Conservation (phyloP, 495 filamentous ascomycete species). For the Neurospora sp. region DNA sequence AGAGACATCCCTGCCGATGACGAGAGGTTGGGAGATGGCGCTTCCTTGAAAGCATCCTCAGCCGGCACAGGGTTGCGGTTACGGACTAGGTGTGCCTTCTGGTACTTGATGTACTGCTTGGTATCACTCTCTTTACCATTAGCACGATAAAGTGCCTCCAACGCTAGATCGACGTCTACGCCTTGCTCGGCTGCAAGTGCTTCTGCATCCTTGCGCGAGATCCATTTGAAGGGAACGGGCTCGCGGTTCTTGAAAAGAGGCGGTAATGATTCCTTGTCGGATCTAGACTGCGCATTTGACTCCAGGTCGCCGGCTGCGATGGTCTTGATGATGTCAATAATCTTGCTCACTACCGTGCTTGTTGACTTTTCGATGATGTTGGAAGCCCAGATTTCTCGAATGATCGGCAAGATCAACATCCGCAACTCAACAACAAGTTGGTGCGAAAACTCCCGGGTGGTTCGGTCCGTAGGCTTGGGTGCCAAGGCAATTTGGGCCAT, state of each 20-base stretch:
- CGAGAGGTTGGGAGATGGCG: constrained; percentile 8
- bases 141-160: constrained; percentile 78
- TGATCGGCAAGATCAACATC: constrained; percentile 68
- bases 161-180: constrained; percentile 49
- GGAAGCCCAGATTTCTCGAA: constrained; percentile 74
- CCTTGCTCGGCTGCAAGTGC: constrained; percentile 23
- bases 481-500: constrained; percentile 52
- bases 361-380: constrained; percentile 68
- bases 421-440: constrained; percentile 87
- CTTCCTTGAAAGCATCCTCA: constrained; percentile 33
- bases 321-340: constrained; percentile 74
- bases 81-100: constrained; percentile 29
- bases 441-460: constrained; percentile 49
- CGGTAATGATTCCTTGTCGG: constrained; percentile 21
- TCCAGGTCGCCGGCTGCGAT: constrained; percentile 73
- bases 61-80: constrained; percentile 55
- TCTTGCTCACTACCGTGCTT: constrained; percentile 60
- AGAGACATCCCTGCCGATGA: constrained; percentile 1
- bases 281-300: constrained; percentile 45
- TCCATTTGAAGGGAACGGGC: constrained; percentile 20
- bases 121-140: constrained; percentile 52
- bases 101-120: constrained; percentile 63
- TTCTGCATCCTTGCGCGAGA: constrained; percentile 25
- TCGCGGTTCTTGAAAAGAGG: constrained; percentile 18
- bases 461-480: constrained; percentile 38